A percentile compares a stretch with the other conserved stretches of the same genome.
phyloP scores from a whole-genome alignment of 768 basidiomycete species.

The Sporobolomyces roseus region DNA sequence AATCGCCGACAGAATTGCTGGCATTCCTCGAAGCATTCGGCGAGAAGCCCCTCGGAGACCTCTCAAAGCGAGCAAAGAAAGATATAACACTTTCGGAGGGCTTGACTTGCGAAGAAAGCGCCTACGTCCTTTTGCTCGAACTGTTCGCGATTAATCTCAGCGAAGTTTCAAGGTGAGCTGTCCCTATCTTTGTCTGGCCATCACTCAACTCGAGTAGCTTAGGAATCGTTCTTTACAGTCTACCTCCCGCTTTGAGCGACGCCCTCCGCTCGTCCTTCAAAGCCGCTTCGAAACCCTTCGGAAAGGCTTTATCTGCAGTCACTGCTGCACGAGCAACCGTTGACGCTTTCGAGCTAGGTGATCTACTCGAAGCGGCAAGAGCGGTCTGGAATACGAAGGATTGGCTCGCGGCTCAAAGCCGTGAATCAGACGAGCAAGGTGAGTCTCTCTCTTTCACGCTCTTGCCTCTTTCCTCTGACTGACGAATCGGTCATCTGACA shows the following conservation, averaged over 20 bases:
- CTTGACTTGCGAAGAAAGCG: slow-evolving; percentile 22
- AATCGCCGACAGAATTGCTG: background rate
- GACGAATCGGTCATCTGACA: background rate
- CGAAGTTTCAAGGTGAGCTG: background rate
- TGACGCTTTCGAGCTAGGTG: background rate
- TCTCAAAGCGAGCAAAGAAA: slow-evolving; percentile 27
- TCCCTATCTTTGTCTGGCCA: background rate
- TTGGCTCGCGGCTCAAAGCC: background rate
- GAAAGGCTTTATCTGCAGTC: background rate
- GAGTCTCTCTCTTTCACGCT: background rate
- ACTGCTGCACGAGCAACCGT: background rate
- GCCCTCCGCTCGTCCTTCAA: background rate
- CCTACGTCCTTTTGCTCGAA: slow-evolving; percentile 21
- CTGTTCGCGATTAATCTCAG: background rate
- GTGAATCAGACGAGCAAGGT: slow-evolving; percentile 2
- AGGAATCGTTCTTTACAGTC: background rate
- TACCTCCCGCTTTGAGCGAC: background rate
- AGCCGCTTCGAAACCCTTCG: slow-evolving; percentile 14
- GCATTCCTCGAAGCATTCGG: slow-evolving; percentile 11
- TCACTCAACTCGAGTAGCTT: background rate
- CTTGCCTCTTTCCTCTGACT: background rate
- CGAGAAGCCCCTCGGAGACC: slow-evolving; percentile 18
- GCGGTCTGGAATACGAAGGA: slow-evolving; percentile 4
- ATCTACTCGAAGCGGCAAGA: slow-evolving; percentile 12
- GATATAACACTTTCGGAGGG: background rate